phyloP scores from a whole-genome alignment of 441 rosid species.

The Erodium moschatum region DNA sequence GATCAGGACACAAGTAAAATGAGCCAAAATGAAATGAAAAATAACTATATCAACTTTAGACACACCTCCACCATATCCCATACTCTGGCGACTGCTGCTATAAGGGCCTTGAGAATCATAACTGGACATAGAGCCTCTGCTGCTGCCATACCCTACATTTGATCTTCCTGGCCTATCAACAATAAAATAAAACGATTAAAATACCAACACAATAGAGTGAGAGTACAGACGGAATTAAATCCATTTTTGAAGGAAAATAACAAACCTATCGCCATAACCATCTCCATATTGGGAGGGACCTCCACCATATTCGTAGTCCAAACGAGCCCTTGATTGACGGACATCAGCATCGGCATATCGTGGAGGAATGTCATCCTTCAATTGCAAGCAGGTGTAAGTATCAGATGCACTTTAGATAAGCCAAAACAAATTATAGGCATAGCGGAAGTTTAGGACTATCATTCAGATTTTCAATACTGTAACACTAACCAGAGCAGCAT shows the following conservation, averaged over 20 bases:
- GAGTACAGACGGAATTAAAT: background rate
- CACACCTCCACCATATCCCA: conserved; percentile 69
- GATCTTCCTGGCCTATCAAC: conserved; percentile 59
- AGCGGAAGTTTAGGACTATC: background rate
- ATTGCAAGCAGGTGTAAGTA: conserved; percentile 8
- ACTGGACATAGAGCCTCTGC: conserved; percentile 61
- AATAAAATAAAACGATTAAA: conserved; percentile 15
- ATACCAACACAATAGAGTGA: background rate
- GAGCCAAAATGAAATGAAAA: conserved; percentile 6
- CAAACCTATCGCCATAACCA: conserved; percentile 73
- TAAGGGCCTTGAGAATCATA: conserved; percentile 77
- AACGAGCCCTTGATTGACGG: conserved; percentile 80
- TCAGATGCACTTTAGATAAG: conserved; percentile 10
- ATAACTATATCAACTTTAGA: conserved; percentile 14
- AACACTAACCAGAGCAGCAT: conserved; percentile 57
- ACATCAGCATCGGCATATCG: conserved; percentile 60
- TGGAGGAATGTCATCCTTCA: conserved; percentile 74
- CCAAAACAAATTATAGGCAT: background rate
- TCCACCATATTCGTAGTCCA: conserved; percentile 66
- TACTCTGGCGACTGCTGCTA: conserved; percentile 54
- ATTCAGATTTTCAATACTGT: background rate
- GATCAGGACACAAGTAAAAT: conserved; percentile 5
- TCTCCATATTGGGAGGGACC: conserved; percentile 64
- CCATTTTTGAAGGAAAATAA: conserved; percentile 8
- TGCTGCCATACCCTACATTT: conserved; percentile 41